Conservation (phyloP, 495 filamentous ascomycete genomes). For the Delitschia confertaspora region DNA sequence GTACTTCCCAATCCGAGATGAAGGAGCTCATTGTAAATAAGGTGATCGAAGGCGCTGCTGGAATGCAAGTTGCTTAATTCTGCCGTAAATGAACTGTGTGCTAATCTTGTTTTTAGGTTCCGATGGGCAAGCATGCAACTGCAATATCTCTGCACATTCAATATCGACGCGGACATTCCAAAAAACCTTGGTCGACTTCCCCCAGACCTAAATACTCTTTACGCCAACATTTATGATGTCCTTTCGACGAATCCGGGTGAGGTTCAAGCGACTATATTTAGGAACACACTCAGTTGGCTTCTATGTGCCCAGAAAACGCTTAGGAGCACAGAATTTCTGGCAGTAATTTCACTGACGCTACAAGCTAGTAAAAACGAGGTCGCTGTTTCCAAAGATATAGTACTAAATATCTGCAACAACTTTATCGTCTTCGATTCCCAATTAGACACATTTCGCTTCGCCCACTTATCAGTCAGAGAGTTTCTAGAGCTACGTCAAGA, state of each 20-base stretch:
- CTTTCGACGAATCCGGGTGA: constrained; percentile 13
- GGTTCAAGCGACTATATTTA: constrained; percentile 4
- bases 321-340: constrained; percentile 6
- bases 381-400: constrained; percentile 11
- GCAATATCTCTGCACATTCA: constrained; percentile 29
- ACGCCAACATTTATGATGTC: constrained; percentile 26
- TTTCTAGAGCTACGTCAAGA: constrained; percentile 16
- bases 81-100: neutral
- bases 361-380: constrained; percentile 12
- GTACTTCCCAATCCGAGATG: constrained; percentile 8
- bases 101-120: constrained; percentile 28
- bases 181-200: constrained; percentile 29
- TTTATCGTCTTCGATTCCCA: constrained; percentile 30
- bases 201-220: constrained; percentile 24
- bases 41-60: constrained; percentile 27
- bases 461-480: constrained; percentile 33
- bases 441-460: constrained; percentile 30
- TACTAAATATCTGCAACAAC: constrained; percentile 30
- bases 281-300: constrained; percentile 25
- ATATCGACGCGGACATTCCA: constrained; percentile 17
- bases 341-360: constrained; percentile 10
- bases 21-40: constrained; percentile 25
- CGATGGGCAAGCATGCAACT: constrained; percentile 35
- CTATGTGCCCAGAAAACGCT: constrained; percentile 22
- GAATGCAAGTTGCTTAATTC: constrained; percentile 31